phyloP scores from a whole-genome alignment of 805 yeast genomes.

The Suhomyces tanzawaensis region DNA sequence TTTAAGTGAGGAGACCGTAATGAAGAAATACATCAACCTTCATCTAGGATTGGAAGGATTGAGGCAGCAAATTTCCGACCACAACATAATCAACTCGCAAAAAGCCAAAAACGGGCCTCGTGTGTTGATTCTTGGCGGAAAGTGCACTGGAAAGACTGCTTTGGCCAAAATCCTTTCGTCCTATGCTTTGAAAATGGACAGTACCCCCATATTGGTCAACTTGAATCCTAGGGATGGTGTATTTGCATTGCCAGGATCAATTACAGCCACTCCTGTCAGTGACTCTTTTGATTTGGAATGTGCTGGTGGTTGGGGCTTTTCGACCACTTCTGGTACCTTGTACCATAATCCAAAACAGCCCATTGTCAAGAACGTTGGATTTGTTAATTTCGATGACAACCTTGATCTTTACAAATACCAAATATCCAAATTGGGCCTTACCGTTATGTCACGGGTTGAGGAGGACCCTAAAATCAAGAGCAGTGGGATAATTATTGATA shows the following conservation, averaged over 20 bases:
- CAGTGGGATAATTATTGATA: slow-evolving; percentile 69
- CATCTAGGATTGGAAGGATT: slow-evolving; percentile 72
- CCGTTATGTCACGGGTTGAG: slow-evolving; percentile 46
- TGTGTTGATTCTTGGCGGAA: slow-evolving; percentile 73
- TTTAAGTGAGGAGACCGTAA: slow-evolving; percentile 66
- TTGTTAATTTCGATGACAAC: slow-evolving; percentile 58
- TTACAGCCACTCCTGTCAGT: slow-evolving; percentile 80
- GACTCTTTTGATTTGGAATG: slow-evolving; percentile 76
- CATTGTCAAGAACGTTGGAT: slow-evolving; percentile 75
- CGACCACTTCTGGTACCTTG: slow-evolving; percentile 70
- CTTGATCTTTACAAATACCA: slow-evolving; percentile 51
- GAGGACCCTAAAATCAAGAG: slow-evolving; percentile 45
- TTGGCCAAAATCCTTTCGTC: slow-evolving; percentile 65
- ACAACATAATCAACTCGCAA: slow-evolving; percentile 15
- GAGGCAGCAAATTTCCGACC: slow-evolving; percentile 32
- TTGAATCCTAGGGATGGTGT: slow-evolving; percentile 73
- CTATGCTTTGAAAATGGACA: slow-evolving; percentile 72
- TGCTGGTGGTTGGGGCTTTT: slow-evolving; percentile 70
- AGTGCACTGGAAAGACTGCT: slow-evolving; percentile 76
- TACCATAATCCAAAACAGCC: slow-evolving; percentile 86
- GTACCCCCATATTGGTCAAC: slow-evolving; percentile 70
- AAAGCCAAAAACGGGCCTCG: slow-evolving; percentile 46
- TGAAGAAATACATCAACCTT: slow-evolving; percentile 61
- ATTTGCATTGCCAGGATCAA: slow-evolving; percentile 75
- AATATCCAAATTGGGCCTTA: slow-evolving; percentile 48